These are phyloP conservation scores for Xylaria sp. DNA, from an alignment of 2,329 filamentous ascomycete species.

Conservation along the genomic window DNA sequence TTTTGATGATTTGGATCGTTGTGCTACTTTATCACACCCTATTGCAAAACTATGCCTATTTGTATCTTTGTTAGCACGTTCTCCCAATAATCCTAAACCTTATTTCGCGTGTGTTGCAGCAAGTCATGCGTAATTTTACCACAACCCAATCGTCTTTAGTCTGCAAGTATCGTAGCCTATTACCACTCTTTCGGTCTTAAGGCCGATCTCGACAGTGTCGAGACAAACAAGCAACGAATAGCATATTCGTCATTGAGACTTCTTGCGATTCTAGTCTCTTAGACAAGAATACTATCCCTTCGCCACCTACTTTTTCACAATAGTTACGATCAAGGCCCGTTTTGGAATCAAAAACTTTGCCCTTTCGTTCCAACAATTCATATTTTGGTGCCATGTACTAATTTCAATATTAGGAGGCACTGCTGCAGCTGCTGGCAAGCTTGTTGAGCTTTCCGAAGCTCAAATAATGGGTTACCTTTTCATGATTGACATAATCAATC, in stretches of 20 bases:
- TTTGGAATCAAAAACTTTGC: neutral
- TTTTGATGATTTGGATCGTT: no score
- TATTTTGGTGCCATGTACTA: constrained; percentile 29
- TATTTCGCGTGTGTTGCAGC: neutral
- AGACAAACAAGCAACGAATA: neutral
- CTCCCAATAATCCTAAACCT: neutral
- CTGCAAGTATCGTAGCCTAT: no score
- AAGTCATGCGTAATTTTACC: no score
- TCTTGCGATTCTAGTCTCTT: neutral
- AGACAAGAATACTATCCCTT: neutral
- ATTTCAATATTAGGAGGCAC: constrained; percentile 72
- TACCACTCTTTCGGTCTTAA: neutral
- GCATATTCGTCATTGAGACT: neutral
- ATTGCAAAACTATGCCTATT: no score
- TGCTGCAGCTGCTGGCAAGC: constrained; percentile 82
- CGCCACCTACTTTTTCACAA: neutral
- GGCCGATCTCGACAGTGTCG: neutral
- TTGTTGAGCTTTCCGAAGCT: constrained; percentile 86
- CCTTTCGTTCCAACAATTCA: neutral
- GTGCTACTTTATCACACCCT: neutral
- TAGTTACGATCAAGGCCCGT: neutral
- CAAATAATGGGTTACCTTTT: constrained; percentile 89
- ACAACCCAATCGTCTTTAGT: neutral
- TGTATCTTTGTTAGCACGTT: neutral
- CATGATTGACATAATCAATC: constrained; percentile 92